Evolutionary conservation across 495 filamentous ascomycete species (phyloP), one percentile per base, ranked within the genome.

Genomic region (Pseudevernia furfuracea): DNA sequence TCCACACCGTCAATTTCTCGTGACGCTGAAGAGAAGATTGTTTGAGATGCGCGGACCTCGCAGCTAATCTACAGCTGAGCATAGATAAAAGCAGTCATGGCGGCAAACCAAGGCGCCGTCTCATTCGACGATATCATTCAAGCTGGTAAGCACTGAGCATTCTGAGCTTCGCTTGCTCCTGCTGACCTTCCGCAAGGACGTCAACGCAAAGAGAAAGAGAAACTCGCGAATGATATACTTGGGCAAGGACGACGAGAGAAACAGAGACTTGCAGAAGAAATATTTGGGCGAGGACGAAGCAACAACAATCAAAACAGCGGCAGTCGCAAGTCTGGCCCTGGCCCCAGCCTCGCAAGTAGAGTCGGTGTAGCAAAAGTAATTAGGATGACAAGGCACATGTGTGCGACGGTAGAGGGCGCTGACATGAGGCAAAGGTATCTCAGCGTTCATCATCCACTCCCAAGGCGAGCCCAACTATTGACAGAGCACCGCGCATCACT

Each of bases 281-380:
- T 94, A 30, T 83, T 93, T 53, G 82, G 82, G 60, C 86, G 81
- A 68, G 81, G 84, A 61, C 81, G 89, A 65, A 80, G 84, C 65
- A 69, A 80, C 1, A 87, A 81, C 72, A 81, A 84, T 14, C 81
- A 84, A 9, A 72, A 75, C n/a, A 79, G 74, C 34, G 69, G 74
- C 58, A 74, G 72, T 46, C 74, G 77, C 66, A 83, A 81, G 64
- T 62, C 74, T 39, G 75, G 75, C 60, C 69, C 68, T 58, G 79
- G 82, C 58, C 80, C 84, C 17, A 85, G 80, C 60, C 79, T 94
- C 43, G 88, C 90, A 63, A 91, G 88, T 71, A 81, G 90, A 73
- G 84, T 87, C n/a, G 88, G 86, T 55, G 79, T 89, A 30, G 80
- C 82, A 52, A 91, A 92, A 84, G 87, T 90, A 62, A 21, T 52